Conservation (phyloP, 768 basidiomycete genomes). For the Suillus lakei region DNA sequence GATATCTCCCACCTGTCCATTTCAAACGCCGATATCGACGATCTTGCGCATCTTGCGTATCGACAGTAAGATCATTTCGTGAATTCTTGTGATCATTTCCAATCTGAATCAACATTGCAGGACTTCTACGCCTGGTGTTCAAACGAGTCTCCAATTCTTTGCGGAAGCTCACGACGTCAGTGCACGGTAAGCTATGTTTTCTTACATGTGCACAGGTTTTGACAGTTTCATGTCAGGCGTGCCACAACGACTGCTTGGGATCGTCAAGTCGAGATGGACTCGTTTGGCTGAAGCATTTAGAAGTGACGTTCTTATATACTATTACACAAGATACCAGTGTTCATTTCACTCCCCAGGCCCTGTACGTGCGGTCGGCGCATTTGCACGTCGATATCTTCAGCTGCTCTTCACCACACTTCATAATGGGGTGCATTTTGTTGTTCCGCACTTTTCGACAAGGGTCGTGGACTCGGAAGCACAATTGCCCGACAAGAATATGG, state of each 20-base stretch:
- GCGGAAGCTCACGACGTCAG: background rate
- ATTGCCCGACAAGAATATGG: background rate
- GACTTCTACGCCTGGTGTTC: background rate
- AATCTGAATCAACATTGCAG: background rate
- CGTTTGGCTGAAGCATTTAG: background rate
- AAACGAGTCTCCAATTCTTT: background rate
- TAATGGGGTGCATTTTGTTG: background rate
- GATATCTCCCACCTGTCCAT: conserved; percentile 1
- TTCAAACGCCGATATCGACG: conserved; percentile 9
- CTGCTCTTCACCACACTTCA: background rate
- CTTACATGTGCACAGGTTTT: background rate
- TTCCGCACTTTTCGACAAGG: background rate
- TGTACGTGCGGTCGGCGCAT: background rate
- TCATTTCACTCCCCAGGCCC: background rate
- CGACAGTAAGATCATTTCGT: background rate
- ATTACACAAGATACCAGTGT: background rate
- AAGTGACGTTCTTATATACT: background rate
- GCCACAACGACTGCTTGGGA: background rate
- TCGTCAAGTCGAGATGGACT: background rate
- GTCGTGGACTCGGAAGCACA: background rate
- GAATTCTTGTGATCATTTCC: background rate
- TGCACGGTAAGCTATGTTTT: background rate
- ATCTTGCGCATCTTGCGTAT: background rate
- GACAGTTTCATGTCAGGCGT: background rate
- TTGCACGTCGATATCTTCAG: background rate